A percentile compares a stretch with the other conserved stretches of the same genome.
These are phyloP conservation scores for Trichoderma atroviride DNA, from an alignment of 2,329 filamentous ascomycete genomes.

Conservation along the genomic window DNA sequence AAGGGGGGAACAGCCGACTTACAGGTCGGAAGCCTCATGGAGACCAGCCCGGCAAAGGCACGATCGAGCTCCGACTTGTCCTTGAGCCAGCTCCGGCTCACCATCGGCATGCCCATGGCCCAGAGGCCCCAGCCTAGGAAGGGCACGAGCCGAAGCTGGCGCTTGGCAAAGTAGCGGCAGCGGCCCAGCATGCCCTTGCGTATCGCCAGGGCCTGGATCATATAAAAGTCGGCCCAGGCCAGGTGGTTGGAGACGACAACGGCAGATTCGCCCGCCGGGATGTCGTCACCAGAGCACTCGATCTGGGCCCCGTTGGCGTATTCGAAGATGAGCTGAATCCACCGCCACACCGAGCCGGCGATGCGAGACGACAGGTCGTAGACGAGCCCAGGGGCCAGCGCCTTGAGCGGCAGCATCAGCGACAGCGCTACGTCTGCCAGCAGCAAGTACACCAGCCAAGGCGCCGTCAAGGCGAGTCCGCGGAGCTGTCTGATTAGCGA, in stretches of 20 bases:
- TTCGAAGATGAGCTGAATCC: conserved; percentile 61
- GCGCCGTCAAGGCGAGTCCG: conserved; percentile 47
- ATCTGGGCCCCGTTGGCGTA: conserved; percentile 56
- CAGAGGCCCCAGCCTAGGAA: conserved; percentile 66
- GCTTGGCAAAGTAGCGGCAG: conserved; percentile 65
- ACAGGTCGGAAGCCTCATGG: conserved; percentile 60
- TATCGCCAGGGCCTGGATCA: conserved; percentile 61
- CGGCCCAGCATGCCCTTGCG: conserved; percentile 60
- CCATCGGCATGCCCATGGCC: conserved; percentile 67
- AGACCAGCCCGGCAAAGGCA: conserved; percentile 58
- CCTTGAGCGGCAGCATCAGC: conserved; percentile 51
- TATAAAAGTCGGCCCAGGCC: conserved; percentile 65
- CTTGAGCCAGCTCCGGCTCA: conserved; percentile 60
- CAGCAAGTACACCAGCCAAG: conserved; percentile 58
- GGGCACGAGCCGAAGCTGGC: conserved; percentile 59
- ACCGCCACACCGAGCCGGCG: conserved; percentile 58
- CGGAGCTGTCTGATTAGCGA: conserved; percentile 44
- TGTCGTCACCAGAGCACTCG: conserved; percentile 53
- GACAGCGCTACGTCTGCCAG: conserved; percentile 56
- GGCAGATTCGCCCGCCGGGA: conserved; percentile 59
- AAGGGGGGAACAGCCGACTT: conserved; percentile 36
- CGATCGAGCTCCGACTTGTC: conserved; percentile 59
- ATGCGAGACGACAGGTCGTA: conserved; percentile 59
- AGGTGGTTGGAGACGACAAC: conserved; percentile 64
- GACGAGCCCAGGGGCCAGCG: conserved; percentile 51